A percentile compares a stretch with the other conserved stretches of the same genome.
Evolutionary conservation across 352 stramenopile species (phyloP).

Genomic region (Peronosclerospora sorghi): DNA sequence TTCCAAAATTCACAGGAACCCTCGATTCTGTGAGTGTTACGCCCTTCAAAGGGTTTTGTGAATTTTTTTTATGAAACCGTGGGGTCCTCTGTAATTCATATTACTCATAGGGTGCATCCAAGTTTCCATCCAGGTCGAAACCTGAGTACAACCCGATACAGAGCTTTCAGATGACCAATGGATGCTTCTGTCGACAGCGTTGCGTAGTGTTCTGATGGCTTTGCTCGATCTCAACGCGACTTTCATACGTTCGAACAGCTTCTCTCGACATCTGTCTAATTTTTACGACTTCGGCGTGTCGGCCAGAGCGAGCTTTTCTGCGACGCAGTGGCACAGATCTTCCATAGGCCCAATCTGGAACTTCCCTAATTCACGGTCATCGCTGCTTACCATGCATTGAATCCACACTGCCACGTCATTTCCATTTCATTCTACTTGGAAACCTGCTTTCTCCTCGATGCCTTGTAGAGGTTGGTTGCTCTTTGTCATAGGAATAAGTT

Average conservation of each 20-base stretch:
- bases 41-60: too few relatives aligned
- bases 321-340: slow-evolving; percentile 46
- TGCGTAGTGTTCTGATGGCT: slow-evolving; percentile 36
- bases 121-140: slow-evolving; percentile 30
- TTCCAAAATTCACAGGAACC: too few relatives aligned
- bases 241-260: slow-evolving; percentile 29
- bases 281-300: slow-evolving; percentile 18
- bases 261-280: background rate
- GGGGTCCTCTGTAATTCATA: too few relatives aligned
- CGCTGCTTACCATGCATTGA: slow-evolving; percentile 48
- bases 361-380: slow-evolving; percentile 54
- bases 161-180: slow-evolving; percentile 7
- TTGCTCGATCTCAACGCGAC: slow-evolving; percentile 33
- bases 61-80: too few relatives aligned
- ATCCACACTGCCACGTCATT: slow-evolving; percentile 40
- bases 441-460: background rate
- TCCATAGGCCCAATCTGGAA: slow-evolving; percentile 46
- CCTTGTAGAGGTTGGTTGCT: background rate
- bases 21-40: too few relatives aligned
- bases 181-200: slow-evolving; percentile 16
- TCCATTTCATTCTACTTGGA: slow-evolving; percentile 21
- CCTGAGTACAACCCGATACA: slow-evolving; percentile 17
- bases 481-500: slow-evolving; percentile 4
- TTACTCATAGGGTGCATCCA: slow-evolving; percentile 48
- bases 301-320: slow-evolving; percentile 34